Evolutionary conservation across 2,329 filamentous ascomycete genomes (phyloP).

Genomic region (Sclerotinia trifoliorum): DNA sequence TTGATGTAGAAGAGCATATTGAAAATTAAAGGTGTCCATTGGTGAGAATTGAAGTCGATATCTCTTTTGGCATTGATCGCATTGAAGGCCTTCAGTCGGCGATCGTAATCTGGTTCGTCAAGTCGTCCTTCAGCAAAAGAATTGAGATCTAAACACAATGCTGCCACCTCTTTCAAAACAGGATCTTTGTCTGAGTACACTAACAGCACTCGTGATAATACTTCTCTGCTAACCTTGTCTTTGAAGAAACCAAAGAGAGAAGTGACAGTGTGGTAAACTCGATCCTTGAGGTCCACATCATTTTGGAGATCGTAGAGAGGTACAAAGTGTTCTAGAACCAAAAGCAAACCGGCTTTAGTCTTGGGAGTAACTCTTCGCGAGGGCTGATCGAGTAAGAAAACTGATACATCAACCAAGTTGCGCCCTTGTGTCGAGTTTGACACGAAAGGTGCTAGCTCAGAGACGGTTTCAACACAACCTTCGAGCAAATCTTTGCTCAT

Average conservation of each 20-base stretch:
- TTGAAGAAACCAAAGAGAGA: constrained; percentile 89
- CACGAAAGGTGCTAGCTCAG: constrained; percentile 71
- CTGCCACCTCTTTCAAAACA: constrained; percentile 61
- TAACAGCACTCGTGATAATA: constrained; percentile 70
- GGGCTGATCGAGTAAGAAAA: constrained; percentile 82
- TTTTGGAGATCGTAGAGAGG: constrained; percentile 59
- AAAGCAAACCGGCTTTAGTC: constrained; percentile 76
- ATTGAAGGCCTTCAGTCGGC: constrained; percentile 73
- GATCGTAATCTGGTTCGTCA: constrained; percentile 86
- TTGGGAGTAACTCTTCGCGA: constrained; percentile 76
- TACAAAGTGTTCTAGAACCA: constrained; percentile 79
- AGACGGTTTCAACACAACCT: constrained; percentile 73
- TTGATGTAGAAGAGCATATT: constrained; percentile 87
- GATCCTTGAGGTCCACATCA: constrained; percentile 57
- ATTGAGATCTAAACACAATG: constrained; percentile 76
- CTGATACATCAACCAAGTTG: constrained; percentile 76
- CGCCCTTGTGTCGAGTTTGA: constrained; percentile 66
- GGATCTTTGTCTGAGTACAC: constrained; percentile 66
- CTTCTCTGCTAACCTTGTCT: constrained; percentile 71
- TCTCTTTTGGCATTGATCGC: constrained; percentile 65
- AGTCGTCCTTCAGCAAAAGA: constrained; percentile 70
- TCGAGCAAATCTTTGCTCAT: constrained; percentile 74
- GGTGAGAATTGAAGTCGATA: constrained; percentile 59
- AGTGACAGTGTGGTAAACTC: constrained; percentile 71
- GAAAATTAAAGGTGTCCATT: constrained; percentile 86